These are phyloP conservation scores for Yarrowia divulgata DNA, from an alignment of 805 yeast genomes.

Conservation along the genomic window DNA sequence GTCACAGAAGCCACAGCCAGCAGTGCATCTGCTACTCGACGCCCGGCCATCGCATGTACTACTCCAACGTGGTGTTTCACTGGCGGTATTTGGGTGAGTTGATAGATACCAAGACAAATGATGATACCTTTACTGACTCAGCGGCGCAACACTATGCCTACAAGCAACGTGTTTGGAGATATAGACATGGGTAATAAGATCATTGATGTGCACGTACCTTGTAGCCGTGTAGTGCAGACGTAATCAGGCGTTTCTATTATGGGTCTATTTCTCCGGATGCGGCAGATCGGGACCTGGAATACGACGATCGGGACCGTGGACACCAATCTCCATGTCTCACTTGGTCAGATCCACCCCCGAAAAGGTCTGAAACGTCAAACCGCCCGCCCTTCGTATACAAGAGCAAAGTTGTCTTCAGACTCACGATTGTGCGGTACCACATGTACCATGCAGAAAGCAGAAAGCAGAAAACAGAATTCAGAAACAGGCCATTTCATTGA, in stretches of 20 bases:
- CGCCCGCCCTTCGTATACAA: constrained; percentile 3
- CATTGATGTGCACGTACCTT: too few species aligned
- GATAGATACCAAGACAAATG: too few species aligned
- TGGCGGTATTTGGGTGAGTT: constrained; percentile 23
- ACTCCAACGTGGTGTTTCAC: not conserved
- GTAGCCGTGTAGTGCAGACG: not conserved
- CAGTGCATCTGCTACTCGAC: constrained; percentile 22
- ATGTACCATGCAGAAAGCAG: not conserved
- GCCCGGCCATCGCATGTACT: not conserved
- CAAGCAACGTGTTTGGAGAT: not conserved
- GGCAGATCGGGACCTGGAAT: not conserved
- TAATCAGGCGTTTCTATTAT: not conserved
- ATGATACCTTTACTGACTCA: constrained; percentile 3
- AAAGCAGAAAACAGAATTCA: too few species aligned
- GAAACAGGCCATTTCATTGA: not conserved
- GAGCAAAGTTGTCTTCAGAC: constrained; percentile 25
- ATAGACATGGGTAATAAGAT: not conserved
- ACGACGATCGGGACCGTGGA: not conserved
- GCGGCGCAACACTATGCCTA: constrained; percentile 1
- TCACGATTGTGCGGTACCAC: constrained; percentile 5
- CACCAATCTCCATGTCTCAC: not conserved
- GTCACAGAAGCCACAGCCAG: constrained; percentile 18
- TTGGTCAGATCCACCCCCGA: not conserved
- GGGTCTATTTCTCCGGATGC: not conserved
- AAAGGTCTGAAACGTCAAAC: constrained; percentile 3